Conservation (phyloP, 176 grass and related monocot genomes). For the Phragmites australis region DNA sequence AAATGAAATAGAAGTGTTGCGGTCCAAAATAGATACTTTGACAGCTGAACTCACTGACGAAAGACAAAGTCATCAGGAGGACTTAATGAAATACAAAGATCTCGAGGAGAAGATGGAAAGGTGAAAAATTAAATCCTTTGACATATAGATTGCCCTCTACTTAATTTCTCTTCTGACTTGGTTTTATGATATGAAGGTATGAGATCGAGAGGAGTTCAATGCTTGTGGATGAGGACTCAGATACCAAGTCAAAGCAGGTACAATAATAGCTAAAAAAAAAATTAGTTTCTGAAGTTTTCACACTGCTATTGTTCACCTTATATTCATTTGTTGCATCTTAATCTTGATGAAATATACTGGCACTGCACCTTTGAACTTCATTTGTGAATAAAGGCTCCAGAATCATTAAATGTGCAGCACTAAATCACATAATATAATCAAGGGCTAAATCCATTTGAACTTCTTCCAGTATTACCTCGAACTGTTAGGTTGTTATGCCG, state of each 20-base stretch:
- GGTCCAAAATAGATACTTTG: conserved; percentile 58
- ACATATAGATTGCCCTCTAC: neutral
- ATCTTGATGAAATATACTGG: conserved; percentile 11
- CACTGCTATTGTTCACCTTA: neutral
- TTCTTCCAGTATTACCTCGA: conserved; percentile 18
- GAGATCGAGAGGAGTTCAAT: conserved; percentile 63
- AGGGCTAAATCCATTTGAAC: neutral
- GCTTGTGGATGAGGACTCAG: conserved; percentile 53
- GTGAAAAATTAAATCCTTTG: conserved; percentile 48
- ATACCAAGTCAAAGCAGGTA: conserved; percentile 79
- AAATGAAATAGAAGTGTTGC: conserved; percentile 60
- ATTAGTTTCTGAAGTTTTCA: neutral
- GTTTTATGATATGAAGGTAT: conserved; percentile 49
- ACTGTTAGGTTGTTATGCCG: conserved; percentile 8
- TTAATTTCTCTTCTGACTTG: conserved; percentile 42
- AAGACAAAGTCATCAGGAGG: conserved; percentile 70
- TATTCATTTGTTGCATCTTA: conserved; percentile 5
- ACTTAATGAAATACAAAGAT: conserved; percentile 77
- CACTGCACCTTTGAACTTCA: neutral
- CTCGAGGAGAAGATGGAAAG: conserved; percentile 82
- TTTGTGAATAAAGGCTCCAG: neutral
- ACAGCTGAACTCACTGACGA: conserved; percentile 68
- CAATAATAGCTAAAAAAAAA: neutral
- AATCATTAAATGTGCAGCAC: conserved; percentile 1
- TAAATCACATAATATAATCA: conserved; percentile 3